These are phyloP conservation scores for Microcyclospora tardicrescens DNA, from an alignment of 2,329 filamentous ascomycete species.

Conservation along the genomic window DNA sequence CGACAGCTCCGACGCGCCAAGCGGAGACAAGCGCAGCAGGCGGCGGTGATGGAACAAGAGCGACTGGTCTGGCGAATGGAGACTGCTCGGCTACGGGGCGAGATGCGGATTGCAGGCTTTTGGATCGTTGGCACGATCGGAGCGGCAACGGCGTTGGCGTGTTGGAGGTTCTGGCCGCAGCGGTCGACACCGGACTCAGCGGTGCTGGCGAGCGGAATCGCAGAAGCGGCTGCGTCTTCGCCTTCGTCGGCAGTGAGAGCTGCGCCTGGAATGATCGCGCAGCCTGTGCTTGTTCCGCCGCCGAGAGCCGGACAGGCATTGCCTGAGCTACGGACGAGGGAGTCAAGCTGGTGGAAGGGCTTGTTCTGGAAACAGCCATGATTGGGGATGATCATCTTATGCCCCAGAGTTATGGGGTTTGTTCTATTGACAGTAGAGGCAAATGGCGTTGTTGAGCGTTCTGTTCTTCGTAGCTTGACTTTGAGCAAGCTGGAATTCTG, in stretches of 20 bases:
- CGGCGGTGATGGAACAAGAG: slow-evolving; percentile 3
- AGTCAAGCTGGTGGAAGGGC: slow-evolving; percentile 4
- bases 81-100: slow-evolving; percentile 5
- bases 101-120: slow-evolving; percentile 11
- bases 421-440: too few relatives aligned
- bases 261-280: neutral
- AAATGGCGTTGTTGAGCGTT: too few relatives aligned
- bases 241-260: slow-evolving; percentile 4
- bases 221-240: slow-evolving; percentile 8
- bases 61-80: slow-evolving; percentile 8
- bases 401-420: too few relatives aligned
- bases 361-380: slow-evolving; percentile 8
- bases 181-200: slow-evolving; percentile 6
- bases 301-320: neutral
- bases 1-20: slow-evolving; percentile 6
- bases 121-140: slow-evolving; percentile 10
- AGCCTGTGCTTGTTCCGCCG: neutral
- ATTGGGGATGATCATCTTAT: neutral
- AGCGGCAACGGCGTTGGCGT: slow-evolving; percentile 11
- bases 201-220: slow-evolving; percentile 12
- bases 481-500: too few relatives aligned
- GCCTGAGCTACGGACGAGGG: neutral
- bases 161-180: slow-evolving; percentile 16
- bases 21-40: slow-evolving; percentile 3
- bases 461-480: too few relatives aligned